These are phyloP conservation scores for Peronospora tabacina DNA, from an alignment of 352 stramenopile genomes.

Conservation along the genomic window DNA sequence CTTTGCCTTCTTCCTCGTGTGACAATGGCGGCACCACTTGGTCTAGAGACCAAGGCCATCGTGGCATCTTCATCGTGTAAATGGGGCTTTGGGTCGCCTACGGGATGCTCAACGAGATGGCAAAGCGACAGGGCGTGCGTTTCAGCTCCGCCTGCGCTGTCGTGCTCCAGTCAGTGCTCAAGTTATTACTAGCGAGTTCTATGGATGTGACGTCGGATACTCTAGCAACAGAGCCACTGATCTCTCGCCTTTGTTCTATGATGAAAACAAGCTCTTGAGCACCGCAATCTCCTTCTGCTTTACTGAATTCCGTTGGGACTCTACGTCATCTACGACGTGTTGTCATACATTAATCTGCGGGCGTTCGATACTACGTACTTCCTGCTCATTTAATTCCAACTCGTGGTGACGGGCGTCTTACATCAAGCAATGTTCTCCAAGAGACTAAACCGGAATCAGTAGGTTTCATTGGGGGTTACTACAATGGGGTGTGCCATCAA, in stretches of 20 bases:
- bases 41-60: constrained; percentile 69
- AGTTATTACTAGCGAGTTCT: constrained; percentile 55
- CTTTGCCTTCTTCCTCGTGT: constrained; percentile 1
- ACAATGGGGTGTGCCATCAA: constrained; percentile 74
- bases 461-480: constrained; percentile 59
- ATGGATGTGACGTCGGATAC: constrained; percentile 61
- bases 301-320: constrained; percentile 72
- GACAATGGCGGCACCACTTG: constrained; percentile 42
- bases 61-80: constrained; percentile 70
- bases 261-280: constrained; percentile 28
- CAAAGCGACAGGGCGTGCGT: constrained; percentile 51
- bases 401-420: constrained; percentile 70
- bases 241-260: constrained; percentile 28
- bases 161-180: constrained; percentile 67
- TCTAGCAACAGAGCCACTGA: constrained; percentile 17
- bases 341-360: constrained; percentile 77
- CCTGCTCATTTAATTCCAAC: constrained; percentile 67
- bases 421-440: constrained; percentile 76
- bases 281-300: constrained; percentile 45
- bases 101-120: constrained; percentile 68
- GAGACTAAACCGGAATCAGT: constrained; percentile 67
- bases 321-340: constrained; percentile 77
- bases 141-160: constrained; percentile 76
- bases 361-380: constrained; percentile 79
- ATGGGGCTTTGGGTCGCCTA: constrained; percentile 75